Conservation (phyloP, 2,329 filamentous ascomycete genomes). For the Pezicula carpinea region DNA sequence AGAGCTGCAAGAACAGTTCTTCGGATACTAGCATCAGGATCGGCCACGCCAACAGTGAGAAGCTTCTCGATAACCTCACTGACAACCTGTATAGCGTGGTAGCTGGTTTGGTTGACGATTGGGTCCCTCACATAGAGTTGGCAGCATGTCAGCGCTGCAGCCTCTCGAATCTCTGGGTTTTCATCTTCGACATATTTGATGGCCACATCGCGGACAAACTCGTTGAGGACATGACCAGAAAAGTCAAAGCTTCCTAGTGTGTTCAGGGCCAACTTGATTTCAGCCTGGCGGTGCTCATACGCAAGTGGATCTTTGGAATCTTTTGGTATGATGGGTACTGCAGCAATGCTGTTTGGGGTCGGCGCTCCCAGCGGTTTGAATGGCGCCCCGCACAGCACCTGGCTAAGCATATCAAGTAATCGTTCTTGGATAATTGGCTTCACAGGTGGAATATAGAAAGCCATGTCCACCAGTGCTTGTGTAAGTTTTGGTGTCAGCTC, state of each 20-base stretch:
- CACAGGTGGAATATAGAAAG: conserved; percentile 94
- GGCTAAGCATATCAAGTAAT: conserved; percentile 88
- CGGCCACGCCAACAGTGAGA: conserved; percentile 88
- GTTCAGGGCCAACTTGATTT: conserved; percentile 89
- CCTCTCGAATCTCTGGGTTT: conserved; percentile 87
- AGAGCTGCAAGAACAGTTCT: conserved; percentile 83
- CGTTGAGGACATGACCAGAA: conserved; percentile 85
- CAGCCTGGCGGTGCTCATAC: conserved; percentile 75
- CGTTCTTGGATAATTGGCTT: conserved; percentile 91
- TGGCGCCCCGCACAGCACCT: conserved; percentile 85
- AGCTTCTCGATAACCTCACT: conserved; percentile 97
- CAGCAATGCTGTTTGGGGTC: conserved; percentile 71
- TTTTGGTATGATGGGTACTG: conserved; percentile 78
- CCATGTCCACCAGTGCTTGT: conserved; percentile 95
- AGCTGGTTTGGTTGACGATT: conserved; percentile 96
- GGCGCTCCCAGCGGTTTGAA: conserved; percentile 92
- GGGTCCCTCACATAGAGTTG: conserved; percentile 96
- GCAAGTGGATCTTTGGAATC: conserved; percentile 80
- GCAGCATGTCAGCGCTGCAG: conserved; percentile 92
- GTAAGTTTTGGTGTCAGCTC: conserved; percentile 91
- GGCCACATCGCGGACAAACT: conserved; percentile 96
- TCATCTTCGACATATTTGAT: conserved; percentile 98
- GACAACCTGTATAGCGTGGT: conserved; percentile 94
- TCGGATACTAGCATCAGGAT: conserved; percentile 84
- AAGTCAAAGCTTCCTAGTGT: conserved; percentile 99